Conservation (phyloP, 1,139 yeast genomes). For the Sugiyamaella neomexicana region DNA sequence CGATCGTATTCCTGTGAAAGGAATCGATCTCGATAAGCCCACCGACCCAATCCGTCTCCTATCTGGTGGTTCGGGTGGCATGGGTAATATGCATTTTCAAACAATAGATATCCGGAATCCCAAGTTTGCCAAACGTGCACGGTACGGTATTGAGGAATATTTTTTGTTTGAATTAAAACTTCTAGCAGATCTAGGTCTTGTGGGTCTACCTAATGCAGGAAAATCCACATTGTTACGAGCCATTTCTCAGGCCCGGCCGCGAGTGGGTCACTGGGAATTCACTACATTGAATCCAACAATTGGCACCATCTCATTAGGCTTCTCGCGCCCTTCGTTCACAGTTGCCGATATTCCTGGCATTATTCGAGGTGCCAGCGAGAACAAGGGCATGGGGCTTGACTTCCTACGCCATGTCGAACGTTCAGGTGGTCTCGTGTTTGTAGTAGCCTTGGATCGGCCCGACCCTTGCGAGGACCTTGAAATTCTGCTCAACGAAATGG, state of each 20-base stretch:
- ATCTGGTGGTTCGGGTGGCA: conserved; percentile 88
- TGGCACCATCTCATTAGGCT: conserved; percentile 74
- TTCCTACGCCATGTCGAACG: conserved; percentile 90
- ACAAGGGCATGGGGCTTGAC: conserved; percentile 91
- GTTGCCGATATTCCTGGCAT: conserved; percentile 98
- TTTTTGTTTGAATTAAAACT: conserved; percentile 82
- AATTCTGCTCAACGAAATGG: conserved; percentile 67
- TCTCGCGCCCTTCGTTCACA: conserved; percentile 70
- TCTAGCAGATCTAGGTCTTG: conserved; percentile 89
- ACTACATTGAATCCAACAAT: conserved; percentile 90
- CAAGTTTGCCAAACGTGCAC: conserved; percentile 77
- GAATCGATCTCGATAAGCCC: conserved; percentile 69
- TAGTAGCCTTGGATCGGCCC: conserved; percentile 64
- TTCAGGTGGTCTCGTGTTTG: conserved; percentile 86
- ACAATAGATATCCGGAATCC: conserved; percentile 86
- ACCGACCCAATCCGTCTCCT: conserved; percentile 69
- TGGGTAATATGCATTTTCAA: conserved; percentile 93
- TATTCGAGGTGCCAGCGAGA: conserved; percentile 74
- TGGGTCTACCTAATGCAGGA: conserved; percentile 96
- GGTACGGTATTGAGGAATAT: conserved; percentile 63
- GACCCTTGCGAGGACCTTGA: conserved; percentile 67
- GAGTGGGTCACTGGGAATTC: conserved; percentile 96
- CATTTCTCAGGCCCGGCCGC: conserved; percentile 86
- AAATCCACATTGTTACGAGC: conserved; percentile 85
- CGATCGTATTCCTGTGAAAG: conserved; percentile 76